A percentile compares a stretch with the other conserved stretches of the same genome.
phyloP scores from a whole-genome alignment of 2,329 filamentous ascomycete species.

The Passalora sequoiae region DNA sequence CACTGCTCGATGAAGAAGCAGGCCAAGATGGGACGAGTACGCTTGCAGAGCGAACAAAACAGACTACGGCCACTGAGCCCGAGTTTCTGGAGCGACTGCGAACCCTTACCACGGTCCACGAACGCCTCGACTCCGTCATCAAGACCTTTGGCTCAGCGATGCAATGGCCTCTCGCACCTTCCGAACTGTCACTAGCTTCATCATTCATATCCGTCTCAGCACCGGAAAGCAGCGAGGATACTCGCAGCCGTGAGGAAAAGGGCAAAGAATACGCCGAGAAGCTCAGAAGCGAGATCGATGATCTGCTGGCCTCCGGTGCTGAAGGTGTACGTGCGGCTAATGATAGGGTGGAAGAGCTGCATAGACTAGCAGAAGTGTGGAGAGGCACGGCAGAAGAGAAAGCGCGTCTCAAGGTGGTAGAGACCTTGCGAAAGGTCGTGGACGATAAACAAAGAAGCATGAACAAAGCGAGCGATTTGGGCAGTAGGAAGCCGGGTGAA shows the following conservation, averaged over 20 bases:
- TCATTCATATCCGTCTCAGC: constrained; percentile 87
- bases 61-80: constrained; percentile 42
- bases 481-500: constrained; percentile 13
- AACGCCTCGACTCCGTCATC: constrained; percentile 82
- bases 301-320: constrained; percentile 55
- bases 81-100: constrained; percentile 70
- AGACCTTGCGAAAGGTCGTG: constrained; percentile 72
- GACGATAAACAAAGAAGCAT: constrained; percentile 60
- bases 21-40: constrained; percentile 6
- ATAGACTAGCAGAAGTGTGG: constrained; percentile 76
- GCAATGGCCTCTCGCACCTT: constrained; percentile 88
- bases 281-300: constrained; percentile 65
- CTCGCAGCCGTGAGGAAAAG: constrained; percentile 72
- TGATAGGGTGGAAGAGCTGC: constrained; percentile 68
- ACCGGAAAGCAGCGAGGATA: constrained; percentile 54
- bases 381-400: constrained; percentile 94
- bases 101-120: constrained; percentile 74
- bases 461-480: constrained; percentile 30
- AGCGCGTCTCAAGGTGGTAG: constrained; percentile 73
- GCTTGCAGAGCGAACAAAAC: constrained; percentile 6
- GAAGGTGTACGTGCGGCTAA: constrained; percentile 70
- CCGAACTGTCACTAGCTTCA: constrained; percentile 77
- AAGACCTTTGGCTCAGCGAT: constrained; percentile 91
- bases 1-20: not conserved
- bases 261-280: constrained; percentile 73